A percentile compares a stretch with the other conserved stretches of the same genome.
Conservation (phyloP, 2,329 filamentous ascomycete genomes). For the Aspergillus ruber region DNA sequence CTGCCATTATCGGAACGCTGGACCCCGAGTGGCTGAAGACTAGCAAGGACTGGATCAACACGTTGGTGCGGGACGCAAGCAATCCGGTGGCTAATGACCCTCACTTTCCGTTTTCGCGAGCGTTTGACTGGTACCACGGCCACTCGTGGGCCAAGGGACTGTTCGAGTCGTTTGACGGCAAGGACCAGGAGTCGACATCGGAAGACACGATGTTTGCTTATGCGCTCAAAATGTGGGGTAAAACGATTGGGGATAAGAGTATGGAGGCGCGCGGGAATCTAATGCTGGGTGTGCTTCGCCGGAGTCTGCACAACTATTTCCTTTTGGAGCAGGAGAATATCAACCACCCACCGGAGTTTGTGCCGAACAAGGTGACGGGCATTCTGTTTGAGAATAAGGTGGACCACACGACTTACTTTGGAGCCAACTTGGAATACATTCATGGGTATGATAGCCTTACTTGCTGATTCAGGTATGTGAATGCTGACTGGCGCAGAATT, state of each 20-base stretch:
- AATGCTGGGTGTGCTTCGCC: slow-evolving; percentile 71
- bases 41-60: slow-evolving; percentile 76
- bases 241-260: slow-evolving; percentile 63
- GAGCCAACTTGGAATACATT: slow-evolving; percentile 63
- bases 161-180: slow-evolving; percentile 49
- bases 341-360: slow-evolving; percentile 68
- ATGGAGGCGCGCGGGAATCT: slow-evolving; percentile 80
- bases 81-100: slow-evolving; percentile 67
- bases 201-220: slow-evolving; percentile 87
- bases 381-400: slow-evolving; percentile 91
- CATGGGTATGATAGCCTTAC: slow-evolving; percentile 40
- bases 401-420: slow-evolving; percentile 89
- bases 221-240: slow-evolving; percentile 90
- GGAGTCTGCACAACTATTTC: slow-evolving; percentile 74
- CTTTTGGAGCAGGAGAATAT: slow-evolving; percentile 66
- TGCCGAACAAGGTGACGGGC: slow-evolving; percentile 65
- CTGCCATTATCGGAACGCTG: slow-evolving; percentile 72
- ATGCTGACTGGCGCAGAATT: slow-evolving; percentile 48
- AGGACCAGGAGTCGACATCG: slow-evolving; percentile 69
- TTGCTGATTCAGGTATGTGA: slow-evolving; percentile 28
- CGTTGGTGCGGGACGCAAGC: slow-evolving; percentile 73
- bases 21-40: slow-evolving; percentile 66
- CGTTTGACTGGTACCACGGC: slow-evolving; percentile 91
- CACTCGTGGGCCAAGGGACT: slow-evolving; percentile 78
- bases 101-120: slow-evolving; percentile 73